Evolutionary conservation across 805 yeast genomes (phyloP), one percentile per base, ranked within the genome.

Genomic region (Dipodascus geniculatus): DNA sequence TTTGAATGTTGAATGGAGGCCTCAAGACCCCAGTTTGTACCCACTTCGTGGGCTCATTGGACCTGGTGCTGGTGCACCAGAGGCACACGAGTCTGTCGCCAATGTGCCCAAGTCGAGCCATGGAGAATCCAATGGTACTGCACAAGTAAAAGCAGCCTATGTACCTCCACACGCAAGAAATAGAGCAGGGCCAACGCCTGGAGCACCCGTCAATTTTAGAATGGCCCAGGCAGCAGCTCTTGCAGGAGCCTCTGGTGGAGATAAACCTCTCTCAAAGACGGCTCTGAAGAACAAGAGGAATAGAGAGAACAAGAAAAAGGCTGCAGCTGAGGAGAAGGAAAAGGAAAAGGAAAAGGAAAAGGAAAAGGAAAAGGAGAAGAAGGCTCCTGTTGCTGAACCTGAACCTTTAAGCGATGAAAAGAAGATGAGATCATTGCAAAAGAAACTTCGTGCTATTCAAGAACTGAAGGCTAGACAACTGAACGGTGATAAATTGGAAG

Each of bases 381-480:
- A 38, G 55, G 57, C 42, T 58, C 60, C 16, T 56, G 22, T 23
- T 23, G 44, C 23, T 20, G 31, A 50, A 19, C 23, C 23, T 6
- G 53, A 49, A 23, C 55, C 55, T 14, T 87, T 85, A 48, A 52
- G 57, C 3, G 97, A 91, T 69, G 98, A 91, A 62, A 93, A 90
- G 76, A 89, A 90, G 71, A 83, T 88, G 58, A 80, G 99, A 67
- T 82, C 93, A 31, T 76, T 93, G 67, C 77, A 90, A 69, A 93
- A 93, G 74, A 93, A 93, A 71, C 77, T 91, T 58, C 79, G 98
- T 65, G 97, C 99, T n/a, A 93, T 93, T 61, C 96, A 90, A 68
- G 82, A 81, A 53, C 77, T 93, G 63, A 90, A 90, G 70, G 79
- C 79, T 74, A 87, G 91, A 67, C 89, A 87, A 71, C 85, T 84